Evolutionary conservation across 106 monocot species (phyloP), one percentile per base, ranked within the genome.

Genomic region (Dioscorea alata): DNA sequence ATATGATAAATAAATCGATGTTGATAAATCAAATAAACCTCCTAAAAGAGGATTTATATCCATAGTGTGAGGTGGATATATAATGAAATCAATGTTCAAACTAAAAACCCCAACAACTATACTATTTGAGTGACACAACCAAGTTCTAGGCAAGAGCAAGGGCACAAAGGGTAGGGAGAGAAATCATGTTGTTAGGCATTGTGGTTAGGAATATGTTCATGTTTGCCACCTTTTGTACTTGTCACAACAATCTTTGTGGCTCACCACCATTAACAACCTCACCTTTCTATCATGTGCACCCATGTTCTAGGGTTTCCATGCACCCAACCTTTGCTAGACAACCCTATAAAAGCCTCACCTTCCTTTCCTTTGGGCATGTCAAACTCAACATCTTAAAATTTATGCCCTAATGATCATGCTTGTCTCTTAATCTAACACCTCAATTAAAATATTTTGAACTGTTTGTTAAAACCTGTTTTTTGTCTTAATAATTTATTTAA

Each of bases 291-390:
- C 54, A 54, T 54, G 54, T 54, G 54, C 54, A 54, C 54, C 54
- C 54, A 54, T 54, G 54, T 54, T 54, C 54, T 54, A 54, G 54
- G 54, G 54, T 54, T 54, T 54, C 54, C 4, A 54, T 54, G 19
- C 8, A 54, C 13, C 54, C 15, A 54, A 19, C 19, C 54, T 54
- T 54, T 19, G 13, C 54, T 54, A 16, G 19, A 18, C 54, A 54
- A 15, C 54, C 54, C 15, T 18, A n/a, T 12, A 54, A 19, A 54
- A 14, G 54, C 13, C 42, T 42, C 42, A 42, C 42, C 42, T 42
- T 42, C 42, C 42, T 42, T 6, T 5, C 6, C 9, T 42, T 42
- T 6, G 42, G 42, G 9, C 42, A 42, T 42, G 42, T 42, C 42
- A 42, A 42, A 42, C 5, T 2, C 42, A 42, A 42, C 10, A 0